Evolutionary conservation across 2,329 filamentous ascomycete species (phyloP).

Genomic region (Ophiocordyceps robertsii): DNA sequence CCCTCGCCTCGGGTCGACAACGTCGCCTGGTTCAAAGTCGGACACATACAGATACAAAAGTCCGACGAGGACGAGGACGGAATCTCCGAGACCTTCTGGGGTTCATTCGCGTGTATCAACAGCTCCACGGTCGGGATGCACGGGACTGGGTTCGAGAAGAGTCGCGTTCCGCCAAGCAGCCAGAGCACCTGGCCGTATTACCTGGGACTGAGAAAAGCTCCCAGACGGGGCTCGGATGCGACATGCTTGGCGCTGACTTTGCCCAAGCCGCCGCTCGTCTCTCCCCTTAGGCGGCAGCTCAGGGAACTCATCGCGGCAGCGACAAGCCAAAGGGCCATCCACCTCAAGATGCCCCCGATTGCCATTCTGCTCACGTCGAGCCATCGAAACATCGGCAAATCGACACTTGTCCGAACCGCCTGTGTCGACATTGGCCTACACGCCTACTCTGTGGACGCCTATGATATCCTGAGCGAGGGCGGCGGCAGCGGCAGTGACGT

Average conservation of each 20-base stretch:
- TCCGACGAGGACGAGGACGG: conserved; percentile 43
- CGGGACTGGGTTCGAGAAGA: conserved; percentile 77
- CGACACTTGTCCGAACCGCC: conserved; percentile 61
- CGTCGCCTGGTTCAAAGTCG: conserved; percentile 89
- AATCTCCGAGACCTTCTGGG: conserved; percentile 62
- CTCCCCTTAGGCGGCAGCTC: conserved; percentile 54
- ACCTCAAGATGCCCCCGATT: conserved; percentile 75
- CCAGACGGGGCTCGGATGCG: conserved; percentile 29
- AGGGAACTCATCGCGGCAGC: conserved; percentile 78
- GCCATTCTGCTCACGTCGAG: conserved; percentile 83
- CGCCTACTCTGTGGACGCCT: conserved; percentile 77
- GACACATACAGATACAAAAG: conserved; percentile 50
- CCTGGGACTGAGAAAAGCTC: conserved; percentile 58
- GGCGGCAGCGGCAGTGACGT: conserved; percentile 71
- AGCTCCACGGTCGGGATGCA: conserved; percentile 78
- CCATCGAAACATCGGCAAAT: conserved; percentile 86
- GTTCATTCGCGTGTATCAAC: conserved; percentile 74
- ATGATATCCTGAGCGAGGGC: conserved; percentile 88
- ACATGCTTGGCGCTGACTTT: conserved; percentile 28
- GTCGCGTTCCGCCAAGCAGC: conserved; percentile 62
- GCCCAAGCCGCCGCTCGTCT: conserved; percentile 35
- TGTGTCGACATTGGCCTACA: conserved; percentile 86
- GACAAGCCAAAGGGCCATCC: conserved; percentile 75
- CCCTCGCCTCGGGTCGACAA: conserved; percentile 30
- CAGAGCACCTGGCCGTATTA: conserved; percentile 84